These are phyloP conservation scores for Zopfia rhizophila DNA, from an alignment of 2,329 filamentous ascomycete species.

Conservation along the genomic window DNA sequence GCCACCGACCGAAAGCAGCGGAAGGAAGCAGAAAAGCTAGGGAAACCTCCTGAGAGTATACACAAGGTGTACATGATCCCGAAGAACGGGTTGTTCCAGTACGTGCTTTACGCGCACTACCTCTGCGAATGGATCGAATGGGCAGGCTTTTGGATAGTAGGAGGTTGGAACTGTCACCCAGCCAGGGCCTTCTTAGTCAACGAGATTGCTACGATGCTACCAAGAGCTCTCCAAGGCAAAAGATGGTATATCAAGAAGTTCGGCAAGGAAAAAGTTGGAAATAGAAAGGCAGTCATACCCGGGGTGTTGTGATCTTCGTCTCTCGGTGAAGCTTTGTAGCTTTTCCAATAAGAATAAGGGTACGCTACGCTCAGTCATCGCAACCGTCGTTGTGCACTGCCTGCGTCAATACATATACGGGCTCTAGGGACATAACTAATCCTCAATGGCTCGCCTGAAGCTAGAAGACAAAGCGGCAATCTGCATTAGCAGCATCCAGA, in stretches of 20 bases:
- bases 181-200: conserved; percentile 86
- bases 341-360: too few relatives aligned
- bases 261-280: conserved; percentile 81
- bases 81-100: conserved; percentile 81
- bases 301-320: conserved; percentile 62
- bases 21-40: conserved; percentile 56
- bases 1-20: conserved; percentile 71
- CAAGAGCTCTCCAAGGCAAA: conserved; percentile 81
- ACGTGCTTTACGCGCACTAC: conserved; percentile 91
- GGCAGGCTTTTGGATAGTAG: conserved; percentile 85
- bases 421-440: too few relatives aligned
- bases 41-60: conserved; percentile 62
- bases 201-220: conserved; percentile 89
- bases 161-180: conserved; percentile 73
- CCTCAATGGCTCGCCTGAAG: too few relatives aligned
- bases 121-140: conserved; percentile 98
- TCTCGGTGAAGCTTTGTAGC: too few relatives aligned
- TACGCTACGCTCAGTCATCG: too few relatives aligned
- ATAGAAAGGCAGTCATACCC: conserved; percentile 78
- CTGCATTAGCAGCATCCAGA: too few relatives aligned
- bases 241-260: conserved; percentile 91
- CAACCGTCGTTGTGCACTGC: too few relatives aligned
- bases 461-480: too few relatives aligned
- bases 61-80: conserved; percentile 91
- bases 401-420: too few relatives aligned